These are phyloP conservation scores for Eucalyptus cloeziana DNA, from an alignment of 345 rosid species.

Conservation along the genomic window DNA sequence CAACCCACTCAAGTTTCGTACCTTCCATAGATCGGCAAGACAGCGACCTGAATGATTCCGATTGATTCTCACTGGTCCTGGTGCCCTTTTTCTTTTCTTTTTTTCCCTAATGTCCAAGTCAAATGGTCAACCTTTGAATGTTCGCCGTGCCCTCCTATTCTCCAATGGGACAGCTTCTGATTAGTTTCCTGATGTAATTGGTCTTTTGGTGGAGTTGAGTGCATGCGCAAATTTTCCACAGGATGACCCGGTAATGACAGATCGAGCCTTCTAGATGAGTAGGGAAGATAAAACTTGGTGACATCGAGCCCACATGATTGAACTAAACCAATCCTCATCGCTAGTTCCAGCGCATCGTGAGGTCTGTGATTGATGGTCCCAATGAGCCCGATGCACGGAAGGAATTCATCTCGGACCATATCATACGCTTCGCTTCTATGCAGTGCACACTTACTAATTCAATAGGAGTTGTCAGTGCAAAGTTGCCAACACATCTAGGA, in stretches of 20 bases:
- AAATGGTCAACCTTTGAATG: background rate
- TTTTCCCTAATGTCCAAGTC: background rate
- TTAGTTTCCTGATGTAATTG: background rate
- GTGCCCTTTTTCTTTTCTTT: background rate
- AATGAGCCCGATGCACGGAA: background rate
- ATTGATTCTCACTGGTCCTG: background rate
- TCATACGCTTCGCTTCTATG: background rate
- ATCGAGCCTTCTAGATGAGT: background rate
- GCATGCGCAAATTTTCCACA: background rate
- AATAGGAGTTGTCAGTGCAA: background rate
- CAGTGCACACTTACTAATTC: background rate
- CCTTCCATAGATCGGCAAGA: background rate
- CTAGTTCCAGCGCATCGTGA: background rate
- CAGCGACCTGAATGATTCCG: background rate
- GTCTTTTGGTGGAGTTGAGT: background rate
- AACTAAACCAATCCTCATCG: background rate
- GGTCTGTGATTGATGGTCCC: background rate
- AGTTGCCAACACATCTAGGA: background rate
- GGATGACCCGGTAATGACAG: background rate
- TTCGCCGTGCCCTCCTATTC: background rate
- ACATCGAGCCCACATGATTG: background rate
- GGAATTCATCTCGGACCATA: background rate
- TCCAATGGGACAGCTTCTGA: background rate
- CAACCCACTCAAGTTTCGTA: background rate
- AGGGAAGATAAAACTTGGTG: background rate